A percentile compares a stretch with the other conserved stretches of the same genome.
Evolutionary conservation across 768 basidiomycete species (phyloP).

Genomic region (Gelatoporia subvermispora): DNA sequence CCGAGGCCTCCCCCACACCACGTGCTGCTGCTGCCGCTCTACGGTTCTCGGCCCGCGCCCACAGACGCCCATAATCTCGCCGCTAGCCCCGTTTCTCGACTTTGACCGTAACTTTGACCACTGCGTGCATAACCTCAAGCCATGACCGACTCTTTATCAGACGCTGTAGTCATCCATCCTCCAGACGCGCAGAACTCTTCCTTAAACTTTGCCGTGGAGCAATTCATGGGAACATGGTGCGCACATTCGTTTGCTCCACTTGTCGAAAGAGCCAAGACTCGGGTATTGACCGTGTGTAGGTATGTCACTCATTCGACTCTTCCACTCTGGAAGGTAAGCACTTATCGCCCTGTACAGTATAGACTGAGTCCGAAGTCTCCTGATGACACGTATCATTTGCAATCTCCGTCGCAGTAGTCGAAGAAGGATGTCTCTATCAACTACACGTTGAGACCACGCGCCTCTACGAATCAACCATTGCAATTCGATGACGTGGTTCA

Average conservation of each 20-base stretch:
- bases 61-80: background rate
- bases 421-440: constrained; percentile 40
- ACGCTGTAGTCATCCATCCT: constrained; percentile 4
- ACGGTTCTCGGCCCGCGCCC: too few relatives aligned
- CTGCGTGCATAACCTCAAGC: too few relatives aligned
- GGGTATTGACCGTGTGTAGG: constrained; percentile 12
- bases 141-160: background rate
- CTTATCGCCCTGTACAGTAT: background rate
- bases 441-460: constrained; percentile 21
- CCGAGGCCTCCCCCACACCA: too few relatives aligned
- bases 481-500: constrained; percentile 33
- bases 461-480: constrained; percentile 9
- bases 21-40: too few relatives aligned
- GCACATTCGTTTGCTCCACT: background rate
- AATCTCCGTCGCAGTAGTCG: constrained; percentile 1
- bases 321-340: constrained; percentile 39
- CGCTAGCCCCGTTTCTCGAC: background rate
- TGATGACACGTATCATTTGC: background rate
- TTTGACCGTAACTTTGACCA: too few relatives aligned
- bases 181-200: constrained; percentile 7
- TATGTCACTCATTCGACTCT: constrained; percentile 35
- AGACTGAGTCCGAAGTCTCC: background rate
- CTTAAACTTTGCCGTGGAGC: constrained; percentile 13
- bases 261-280: background rate
- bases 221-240: constrained; percentile 22